These are phyloP conservation scores for Juncus inflexus DNA, from an alignment of 176 grass and related monocot genomes.

Conservation along the genomic window DNA sequence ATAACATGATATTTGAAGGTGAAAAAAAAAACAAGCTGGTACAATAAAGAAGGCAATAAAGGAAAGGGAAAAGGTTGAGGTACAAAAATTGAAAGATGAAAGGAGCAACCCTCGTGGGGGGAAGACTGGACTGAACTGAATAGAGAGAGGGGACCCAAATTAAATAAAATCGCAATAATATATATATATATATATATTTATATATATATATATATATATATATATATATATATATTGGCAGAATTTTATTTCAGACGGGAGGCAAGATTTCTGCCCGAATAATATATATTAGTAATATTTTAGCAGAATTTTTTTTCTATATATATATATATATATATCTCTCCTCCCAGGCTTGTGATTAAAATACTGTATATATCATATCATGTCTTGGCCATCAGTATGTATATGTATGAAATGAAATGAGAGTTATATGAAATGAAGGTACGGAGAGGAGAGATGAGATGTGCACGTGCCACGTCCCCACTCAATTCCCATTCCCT, in stretches of 20 bases:
- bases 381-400: conserved; percentile 12
- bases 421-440: conserved; percentile 4
- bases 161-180: background rate
- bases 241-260: too few relatives aligned
- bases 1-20: background rate
- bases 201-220: too few relatives aligned
- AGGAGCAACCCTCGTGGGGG: conserved; percentile 30
- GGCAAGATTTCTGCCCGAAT: too few relatives aligned
- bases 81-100: background rate
- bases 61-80: background rate
- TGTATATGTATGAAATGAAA: background rate
- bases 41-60: conserved; percentile 1
- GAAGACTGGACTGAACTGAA: background rate
- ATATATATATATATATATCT: too few relatives aligned
- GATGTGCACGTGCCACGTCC: conserved; percentile 22
- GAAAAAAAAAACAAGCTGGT: background rate
- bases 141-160: background rate
- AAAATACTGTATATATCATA: conserved; percentile 12
- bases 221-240: too few relatives aligned
- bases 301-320: too few relatives aligned
- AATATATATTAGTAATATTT: too few relatives aligned
- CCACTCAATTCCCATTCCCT: conserved; percentile 24
- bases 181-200: too few relatives aligned
- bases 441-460: conserved; percentile 16
- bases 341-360: too few relatives aligned